These are phyloP conservation scores for Saccharomycopsis amapae DNA, from an alignment of 805 yeast genomes.

Conservation along the genomic window DNA sequence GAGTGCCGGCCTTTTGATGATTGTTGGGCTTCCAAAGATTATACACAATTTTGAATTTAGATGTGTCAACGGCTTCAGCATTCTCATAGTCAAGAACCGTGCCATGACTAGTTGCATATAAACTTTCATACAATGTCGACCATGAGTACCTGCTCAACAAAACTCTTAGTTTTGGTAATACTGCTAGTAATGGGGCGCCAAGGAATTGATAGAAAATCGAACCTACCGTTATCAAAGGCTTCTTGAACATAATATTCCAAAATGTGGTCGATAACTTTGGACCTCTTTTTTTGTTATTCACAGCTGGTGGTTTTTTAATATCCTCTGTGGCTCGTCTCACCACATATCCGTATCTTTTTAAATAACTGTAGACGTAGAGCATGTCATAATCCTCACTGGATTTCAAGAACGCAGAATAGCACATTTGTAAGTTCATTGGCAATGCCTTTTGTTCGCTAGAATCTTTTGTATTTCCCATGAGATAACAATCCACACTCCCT, in stretches of 20 bases:
- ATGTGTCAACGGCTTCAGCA: too few relatives aligned
- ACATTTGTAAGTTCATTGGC: constrained; percentile 45
- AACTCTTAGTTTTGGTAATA: too few relatives aligned
- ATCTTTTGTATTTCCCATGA: constrained; percentile 16
- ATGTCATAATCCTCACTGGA: constrained; percentile 34
- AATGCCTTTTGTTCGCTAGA: not conserved
- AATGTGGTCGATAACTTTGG: not conserved
- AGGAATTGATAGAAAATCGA: not conserved
- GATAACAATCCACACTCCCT: constrained; percentile 40
- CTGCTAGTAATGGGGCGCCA: too few relatives aligned
- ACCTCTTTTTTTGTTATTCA: not conserved
- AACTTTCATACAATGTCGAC: too few relatives aligned
- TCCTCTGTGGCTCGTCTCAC: constrained; percentile 31
- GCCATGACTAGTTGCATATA: too few relatives aligned
- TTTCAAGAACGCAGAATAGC: constrained; percentile 40
- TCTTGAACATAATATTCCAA: not conserved
- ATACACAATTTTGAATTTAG: constrained; percentile 35
- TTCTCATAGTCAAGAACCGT: too few relatives aligned
- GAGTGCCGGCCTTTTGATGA: constrained; percentile 37
- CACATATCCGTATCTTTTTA: constrained; percentile 63
- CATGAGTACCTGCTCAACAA: too few relatives aligned
- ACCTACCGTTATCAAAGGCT: not conserved
- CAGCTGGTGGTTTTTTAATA: too few relatives aligned
- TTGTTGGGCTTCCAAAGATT: constrained; percentile 70
- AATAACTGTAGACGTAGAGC: constrained; percentile 51